Base-by-base conservation (phyloP, 1,284 basidiomycete species). In the Mycosarcoma maydis region DNA sequence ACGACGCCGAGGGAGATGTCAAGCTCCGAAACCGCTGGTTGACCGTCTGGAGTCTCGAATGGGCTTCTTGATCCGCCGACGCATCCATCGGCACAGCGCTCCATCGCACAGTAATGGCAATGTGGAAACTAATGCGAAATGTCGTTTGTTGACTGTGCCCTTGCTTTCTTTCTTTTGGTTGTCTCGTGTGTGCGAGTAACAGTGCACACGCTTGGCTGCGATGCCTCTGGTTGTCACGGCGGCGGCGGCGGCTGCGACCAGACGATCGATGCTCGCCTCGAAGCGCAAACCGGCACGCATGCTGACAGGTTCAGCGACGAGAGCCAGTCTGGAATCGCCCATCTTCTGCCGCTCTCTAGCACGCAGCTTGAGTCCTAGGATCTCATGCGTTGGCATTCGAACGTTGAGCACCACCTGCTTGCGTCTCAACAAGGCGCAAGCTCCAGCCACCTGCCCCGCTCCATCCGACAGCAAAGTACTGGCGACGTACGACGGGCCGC, bases 401-500 rank as follows among this genome's bases (percentile, higher is more conserved):
- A 19, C 46, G 3, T 37, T 61, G 38, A 33, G 33, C 53, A 47
- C 38, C 19, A 37, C 47, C 13, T n/a, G 16, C 26, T 4, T n/a
- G n/a, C 16, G 4, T 7, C 29, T 20, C 20, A 51, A 36, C 39
- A 29, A 24, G 33, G 29, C 4, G 5, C 19, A 26, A 22, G 27
- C 40, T 19, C 17, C 53, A 30, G 14, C 46, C 26, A 13, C 33
- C n/a, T 11, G 36, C 22, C 2, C 41, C 14, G n/a, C 29, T 17
- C 13, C 38, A n/a, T 14, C 42, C 17, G 19, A 37, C 36, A 20
- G 17, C 36, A 19, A 37, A 3, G 49, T 40, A 19, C 33, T 76
- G 8, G 78, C 77, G 4, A 60, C 58, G 39, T 83, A 83, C 55
- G 39, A 56, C 59, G 92, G 91, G 0, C 91, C 92, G 2, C 83